Conservation (phyloP, 2,329 filamentous ascomycete genomes). For the Fusarium sp. region DNA sequence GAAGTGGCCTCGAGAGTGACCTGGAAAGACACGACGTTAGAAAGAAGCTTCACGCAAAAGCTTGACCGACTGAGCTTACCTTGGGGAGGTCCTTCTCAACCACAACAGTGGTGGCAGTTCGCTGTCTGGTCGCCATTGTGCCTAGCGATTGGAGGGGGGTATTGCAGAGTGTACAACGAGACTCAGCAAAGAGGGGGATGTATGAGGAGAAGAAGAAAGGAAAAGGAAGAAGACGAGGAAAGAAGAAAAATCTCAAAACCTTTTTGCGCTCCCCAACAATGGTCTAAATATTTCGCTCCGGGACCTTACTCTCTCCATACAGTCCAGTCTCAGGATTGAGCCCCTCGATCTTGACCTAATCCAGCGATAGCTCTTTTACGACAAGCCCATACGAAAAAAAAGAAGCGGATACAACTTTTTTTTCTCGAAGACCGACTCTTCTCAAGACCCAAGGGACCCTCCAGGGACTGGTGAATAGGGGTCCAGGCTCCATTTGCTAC, state of each 20-base stretch:
- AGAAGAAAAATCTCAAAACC: not conserved
- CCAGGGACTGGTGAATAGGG: slow-evolving; percentile 33
- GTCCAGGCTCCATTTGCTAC: slow-evolving; percentile 34
- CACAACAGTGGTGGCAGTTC: slow-evolving; percentile 41
- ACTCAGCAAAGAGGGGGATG: not conserved
- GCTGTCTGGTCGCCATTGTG: slow-evolving; percentile 44
- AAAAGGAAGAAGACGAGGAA: not conserved
- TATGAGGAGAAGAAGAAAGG: not conserved
- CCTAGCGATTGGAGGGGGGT: slow-evolving; percentile 1
- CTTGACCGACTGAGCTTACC: slow-evolving; percentile 18
- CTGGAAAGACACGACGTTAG: slow-evolving; percentile 17
- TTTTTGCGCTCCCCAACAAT: slow-evolving; percentile 17
- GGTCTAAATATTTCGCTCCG: slow-evolving; percentile 14
- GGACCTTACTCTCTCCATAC: slow-evolving; percentile 7
- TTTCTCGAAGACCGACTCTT: slow-evolving; percentile 5
- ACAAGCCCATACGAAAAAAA: slow-evolving; percentile 3
- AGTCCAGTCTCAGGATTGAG: slow-evolving; percentile 18
- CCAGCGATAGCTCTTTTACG: slow-evolving; percentile 31
- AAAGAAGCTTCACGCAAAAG: not conserved
- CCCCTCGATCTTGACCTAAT: slow-evolving; percentile 38
- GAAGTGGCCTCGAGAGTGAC: slow-evolving; percentile 35
- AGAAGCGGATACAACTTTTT: slow-evolving; percentile 7
- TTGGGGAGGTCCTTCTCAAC: slow-evolving; percentile 31
- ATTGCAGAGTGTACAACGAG: slow-evolving; percentile 3
- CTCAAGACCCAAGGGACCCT: slow-evolving; percentile 6